These are phyloP conservation scores for Fraxinus sp. DNA, from an alignment of 305 asterid species.

Conservation along the genomic window DNA sequence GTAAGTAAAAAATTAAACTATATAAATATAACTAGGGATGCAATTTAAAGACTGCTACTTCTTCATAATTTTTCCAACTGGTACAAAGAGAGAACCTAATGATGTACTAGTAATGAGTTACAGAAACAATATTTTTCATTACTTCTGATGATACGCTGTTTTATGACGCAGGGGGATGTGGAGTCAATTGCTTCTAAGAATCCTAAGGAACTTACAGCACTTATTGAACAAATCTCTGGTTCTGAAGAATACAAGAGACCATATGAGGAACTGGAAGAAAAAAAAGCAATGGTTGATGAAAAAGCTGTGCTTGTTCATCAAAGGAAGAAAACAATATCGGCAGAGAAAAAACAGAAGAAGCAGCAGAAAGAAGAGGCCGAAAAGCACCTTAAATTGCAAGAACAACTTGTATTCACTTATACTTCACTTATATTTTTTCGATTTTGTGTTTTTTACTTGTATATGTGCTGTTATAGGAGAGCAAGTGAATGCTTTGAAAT, in stretches of 20 bases:
- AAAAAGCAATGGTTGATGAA: conserved; percentile 92
- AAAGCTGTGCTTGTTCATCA: conserved; percentile 94
- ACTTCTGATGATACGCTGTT: conserved; percentile 1
- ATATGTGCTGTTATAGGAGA: conserved; percentile 17
- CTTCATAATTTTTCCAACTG: conserved; percentile 2
- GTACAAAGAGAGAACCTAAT: neutral
- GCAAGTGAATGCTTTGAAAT: conserved; percentile 12
- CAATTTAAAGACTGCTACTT: neutral
- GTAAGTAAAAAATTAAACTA: conserved; percentile 6
- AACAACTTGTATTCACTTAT: conserved; percentile 61
- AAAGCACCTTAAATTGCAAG: conserved; percentile 87
- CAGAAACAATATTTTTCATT: conserved; percentile 9
- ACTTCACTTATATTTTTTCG: neutral
- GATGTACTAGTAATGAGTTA: conserved; percentile 1
- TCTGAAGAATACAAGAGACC: conserved; percentile 84
- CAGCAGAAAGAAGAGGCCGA: conserved; percentile 98
- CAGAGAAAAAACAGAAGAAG: conserved; percentile 93
- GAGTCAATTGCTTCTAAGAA: conserved; percentile 95
- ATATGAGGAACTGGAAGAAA: conserved; percentile 84
- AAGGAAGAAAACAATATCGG: conserved; percentile 78
- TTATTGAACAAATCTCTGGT: conserved; percentile 94
- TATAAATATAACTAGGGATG: conserved; percentile 1
- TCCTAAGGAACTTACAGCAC: conserved; percentile 84
- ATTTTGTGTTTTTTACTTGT: conserved; percentile 9
- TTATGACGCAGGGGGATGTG: conserved; percentile 78